Evolutionary conservation across 2,329 filamentous ascomycete species (phyloP).

Genomic region (Rosellinia necatrix): DNA sequence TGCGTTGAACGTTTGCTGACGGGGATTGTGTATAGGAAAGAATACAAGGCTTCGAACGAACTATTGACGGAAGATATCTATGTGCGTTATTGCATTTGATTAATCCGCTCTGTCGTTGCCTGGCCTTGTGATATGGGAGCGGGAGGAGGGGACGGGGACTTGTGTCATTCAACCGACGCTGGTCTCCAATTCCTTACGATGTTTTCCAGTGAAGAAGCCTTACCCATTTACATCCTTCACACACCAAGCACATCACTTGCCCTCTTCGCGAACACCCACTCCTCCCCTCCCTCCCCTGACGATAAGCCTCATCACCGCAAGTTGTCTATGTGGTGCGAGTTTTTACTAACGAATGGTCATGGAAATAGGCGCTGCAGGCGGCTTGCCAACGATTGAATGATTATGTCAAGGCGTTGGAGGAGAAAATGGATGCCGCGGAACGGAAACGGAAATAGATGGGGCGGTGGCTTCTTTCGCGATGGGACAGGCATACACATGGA

Average conservation of each 20-base stretch:
- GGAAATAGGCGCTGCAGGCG: slow-evolving; percentile 77
- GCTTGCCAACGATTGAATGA: slow-evolving; percentile 84
- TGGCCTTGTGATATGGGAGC: slow-evolving; percentile 17
- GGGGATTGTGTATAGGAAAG: slow-evolving; percentile 53
- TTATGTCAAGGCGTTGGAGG: slow-evolving; percentile 82
- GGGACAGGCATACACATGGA: slow-evolving; percentile 7
- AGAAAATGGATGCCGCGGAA: slow-evolving; percentile 71
- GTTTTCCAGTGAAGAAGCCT: slow-evolving; percentile 33
- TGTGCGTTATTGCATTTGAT: slow-evolving; percentile 66
- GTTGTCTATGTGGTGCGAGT: slow-evolving; percentile 1
- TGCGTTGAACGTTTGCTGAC: slow-evolving; percentile 26
- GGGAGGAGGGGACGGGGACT: slow-evolving; percentile 18
- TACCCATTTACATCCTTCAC: slow-evolving; percentile 10
- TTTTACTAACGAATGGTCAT: slow-evolving; percentile 19
- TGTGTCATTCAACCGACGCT: slow-evolving; percentile 10
- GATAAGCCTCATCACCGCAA: background rate
- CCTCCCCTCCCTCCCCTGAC: background rate
- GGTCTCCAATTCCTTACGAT: slow-evolving; percentile 30
- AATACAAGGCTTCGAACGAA: slow-evolving; percentile 93
- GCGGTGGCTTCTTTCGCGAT: slow-evolving; percentile 1
- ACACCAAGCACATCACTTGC: slow-evolving; percentile 8
- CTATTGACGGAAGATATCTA: slow-evolving; percentile 94
- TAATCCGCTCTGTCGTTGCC: slow-evolving; percentile 32
- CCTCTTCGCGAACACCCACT: background rate
- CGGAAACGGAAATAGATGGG: slow-evolving; percentile 65